Evolutionary conservation across 768 basidiomycete species (phyloP), one percentile per base, ranked within the genome.

Genomic region (Daedaleopsis sinensis): DNA sequence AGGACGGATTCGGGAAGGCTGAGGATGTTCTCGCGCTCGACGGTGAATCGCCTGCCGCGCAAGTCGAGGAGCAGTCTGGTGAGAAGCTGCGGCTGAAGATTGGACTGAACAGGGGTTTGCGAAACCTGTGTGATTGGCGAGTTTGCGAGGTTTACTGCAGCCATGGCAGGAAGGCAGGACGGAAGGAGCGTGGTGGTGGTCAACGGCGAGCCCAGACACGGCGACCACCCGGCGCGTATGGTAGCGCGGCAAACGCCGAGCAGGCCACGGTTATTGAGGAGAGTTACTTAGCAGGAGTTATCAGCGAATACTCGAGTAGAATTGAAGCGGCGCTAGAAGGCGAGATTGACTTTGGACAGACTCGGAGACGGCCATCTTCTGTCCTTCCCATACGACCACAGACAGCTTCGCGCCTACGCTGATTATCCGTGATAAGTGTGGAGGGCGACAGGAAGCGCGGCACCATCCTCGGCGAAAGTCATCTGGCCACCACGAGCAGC

Each of bases 11-110:
- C 97, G 2, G 97, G 97, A 19, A 99, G 83, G 73, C 96, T 94
- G 95, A 98, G 97, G 72, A 99, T 90, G 7, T 92, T 95, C 78
- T 98, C 96, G 67, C 96, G 84, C 77, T 98, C 97, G 47, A 99
- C 94, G 62, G 92, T 88, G 78, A 98, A 96, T 63, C 94, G 88
- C 67, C 77, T 82, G 58, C 95, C 95, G 65, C 97, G 88, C 39
- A 99, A 84, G 78, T 98, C 97, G 67, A 99, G 87, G 56, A 91
- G 84, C 68, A 99, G 82, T 68, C 94, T 84, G 24, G 93, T 90
- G 65, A 98, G 84, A 43, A 96, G 83, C 78, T 94, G 91, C 6
- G 92, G 93, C 76, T 94, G 91, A 37, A 93, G 77, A 67, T 86
- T 87, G 13, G 86, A 81, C 67, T 89, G 87, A 7, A 86, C 75